Evolutionary conservation across 805 yeast species (phyloP).

Genomic region (Ascoidea rubescens): DNA sequence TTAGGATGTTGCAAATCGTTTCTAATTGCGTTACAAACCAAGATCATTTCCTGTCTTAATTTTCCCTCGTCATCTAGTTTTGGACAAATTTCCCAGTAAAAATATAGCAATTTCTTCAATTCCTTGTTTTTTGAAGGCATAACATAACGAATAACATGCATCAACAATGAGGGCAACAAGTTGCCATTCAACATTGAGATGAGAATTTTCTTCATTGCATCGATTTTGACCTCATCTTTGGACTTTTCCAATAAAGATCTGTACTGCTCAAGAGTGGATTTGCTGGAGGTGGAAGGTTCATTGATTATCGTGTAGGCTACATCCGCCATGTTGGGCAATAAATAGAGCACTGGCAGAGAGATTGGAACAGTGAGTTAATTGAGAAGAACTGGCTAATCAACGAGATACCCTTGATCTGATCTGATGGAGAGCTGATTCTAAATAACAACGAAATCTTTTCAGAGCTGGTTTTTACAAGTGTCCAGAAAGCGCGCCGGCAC

Average conservation of each 20-base stretch:
- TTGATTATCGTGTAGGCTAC: slow-evolving; percentile 65
- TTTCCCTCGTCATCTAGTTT: slow-evolving; percentile 80
- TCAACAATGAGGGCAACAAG: slow-evolving; percentile 79
- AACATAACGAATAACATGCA: slow-evolving; percentile 94
- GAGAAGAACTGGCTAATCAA: too few relatives aligned
- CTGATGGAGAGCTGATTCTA: too few relatives aligned
- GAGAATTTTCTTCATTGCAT: slow-evolving; percentile 79
- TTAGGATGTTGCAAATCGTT: slow-evolving; percentile 97
- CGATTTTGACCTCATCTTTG: slow-evolving; percentile 74
- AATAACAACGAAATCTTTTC: too few relatives aligned
- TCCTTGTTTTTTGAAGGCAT: slow-evolving; percentile 92
- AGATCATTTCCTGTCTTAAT: slow-evolving; percentile 95
- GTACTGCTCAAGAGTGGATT: slow-evolving; percentile 58
- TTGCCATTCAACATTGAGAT: slow-evolving; percentile 86
- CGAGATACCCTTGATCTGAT: too few relatives aligned
- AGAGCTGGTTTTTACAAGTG: too few relatives aligned
- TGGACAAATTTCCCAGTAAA: slow-evolving; percentile 97
- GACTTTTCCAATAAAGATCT: slow-evolving; percentile 75
- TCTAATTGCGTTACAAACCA: slow-evolving; percentile 95
- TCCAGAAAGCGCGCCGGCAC: too few relatives aligned
- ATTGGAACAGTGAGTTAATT: too few relatives aligned
- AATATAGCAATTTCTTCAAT: slow-evolving; percentile 82
- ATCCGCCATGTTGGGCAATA: slow-evolving; percentile 4
- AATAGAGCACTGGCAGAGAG: too few relatives aligned
- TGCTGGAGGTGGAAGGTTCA: slow-evolving; percentile 55